These are phyloP conservation scores for Boletus sp. DNA, from an alignment of 768 basidiomycete genomes.

Conservation along the genomic window DNA sequence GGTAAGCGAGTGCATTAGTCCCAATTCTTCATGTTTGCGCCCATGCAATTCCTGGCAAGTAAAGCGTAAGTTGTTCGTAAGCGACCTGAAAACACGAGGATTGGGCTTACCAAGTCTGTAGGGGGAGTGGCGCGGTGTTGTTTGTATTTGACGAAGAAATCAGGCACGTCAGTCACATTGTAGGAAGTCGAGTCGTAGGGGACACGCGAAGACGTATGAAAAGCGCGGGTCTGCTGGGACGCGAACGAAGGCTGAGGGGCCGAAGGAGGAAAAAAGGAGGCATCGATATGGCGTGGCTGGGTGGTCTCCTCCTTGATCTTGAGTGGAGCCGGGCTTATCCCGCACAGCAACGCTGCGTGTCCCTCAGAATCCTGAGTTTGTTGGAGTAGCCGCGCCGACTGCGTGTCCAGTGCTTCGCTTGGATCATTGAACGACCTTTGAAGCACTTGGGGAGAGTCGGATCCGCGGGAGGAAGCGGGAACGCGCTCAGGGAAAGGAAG, in stretches of 20 bases:
- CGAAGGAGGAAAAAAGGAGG: not conserved
- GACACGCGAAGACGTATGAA: constrained; percentile 21
- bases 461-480: not conserved
- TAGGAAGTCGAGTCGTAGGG: constrained; percentile 26
- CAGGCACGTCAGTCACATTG: constrained; percentile 23
- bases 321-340: not conserved
- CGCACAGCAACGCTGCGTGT: not conserved
- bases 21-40: constrained; percentile 7
- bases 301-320: not conserved
- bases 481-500: constrained; percentile 29
- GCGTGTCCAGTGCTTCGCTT: not conserved
- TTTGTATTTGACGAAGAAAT: constrained; percentile 30
- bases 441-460: not conserved
- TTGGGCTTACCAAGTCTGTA: constrained; percentile 4
- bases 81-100: not conserved
- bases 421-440: not conserved
- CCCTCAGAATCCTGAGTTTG: not conserved
- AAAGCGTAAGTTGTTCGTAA: not conserved
- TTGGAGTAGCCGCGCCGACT: not conserved
- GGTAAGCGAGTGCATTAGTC: constrained; percentile 24
- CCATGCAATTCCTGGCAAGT: not conserved
- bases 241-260: not conserved
- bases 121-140: constrained; percentile 8
- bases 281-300: not conserved
- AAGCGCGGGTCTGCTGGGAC: constrained; percentile 18